phyloP scores from a whole-genome alignment of 202 grass and related monocot genomes.

The Bolboschoenoplectus hybrid region DNA sequence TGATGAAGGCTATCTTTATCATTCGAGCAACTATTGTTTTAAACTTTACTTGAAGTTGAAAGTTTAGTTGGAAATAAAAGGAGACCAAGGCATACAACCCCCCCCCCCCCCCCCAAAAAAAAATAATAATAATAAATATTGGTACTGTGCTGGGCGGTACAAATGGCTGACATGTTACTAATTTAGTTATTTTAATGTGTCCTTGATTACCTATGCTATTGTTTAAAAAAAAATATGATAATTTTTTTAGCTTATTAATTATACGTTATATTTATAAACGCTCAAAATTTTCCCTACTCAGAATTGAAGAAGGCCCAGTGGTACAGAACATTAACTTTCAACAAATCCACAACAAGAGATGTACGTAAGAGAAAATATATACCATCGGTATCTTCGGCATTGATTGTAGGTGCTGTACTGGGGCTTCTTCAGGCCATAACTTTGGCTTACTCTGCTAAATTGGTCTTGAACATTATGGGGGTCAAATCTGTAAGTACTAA shows the following conservation, averaged over 20 bases:
- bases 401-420: conserved; percentile 78
- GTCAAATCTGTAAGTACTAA: conserved; percentile 67
- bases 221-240: not conserved
- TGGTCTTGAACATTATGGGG: conserved; percentile 79
- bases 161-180: not conserved
- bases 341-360: conserved; percentile 42
- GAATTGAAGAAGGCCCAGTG: conserved; percentile 49
- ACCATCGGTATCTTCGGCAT: conserved; percentile 87
- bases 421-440: conserved; percentile 81
- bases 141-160: not conserved
- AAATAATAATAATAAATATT: too few relatives aligned
- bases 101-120: not conserved
- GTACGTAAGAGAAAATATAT: conserved; percentile 71
- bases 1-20: not conserved
- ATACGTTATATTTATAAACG: not conserved
- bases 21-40: not conserved
- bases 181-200: not conserved
- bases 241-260: not conserved
- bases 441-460: conserved; percentile 73
- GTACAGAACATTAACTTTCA: conserved; percentile 44
- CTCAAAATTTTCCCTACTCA: conserved; percentile 39
- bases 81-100: not conserved
- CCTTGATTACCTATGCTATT: not conserved
- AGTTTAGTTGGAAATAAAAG: not conserved
- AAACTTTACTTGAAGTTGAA: not conserved